phyloP scores from a whole-genome alignment of 225 moss, liverwort and hornwort species.

The Sphagnum tenellum region DNA sequence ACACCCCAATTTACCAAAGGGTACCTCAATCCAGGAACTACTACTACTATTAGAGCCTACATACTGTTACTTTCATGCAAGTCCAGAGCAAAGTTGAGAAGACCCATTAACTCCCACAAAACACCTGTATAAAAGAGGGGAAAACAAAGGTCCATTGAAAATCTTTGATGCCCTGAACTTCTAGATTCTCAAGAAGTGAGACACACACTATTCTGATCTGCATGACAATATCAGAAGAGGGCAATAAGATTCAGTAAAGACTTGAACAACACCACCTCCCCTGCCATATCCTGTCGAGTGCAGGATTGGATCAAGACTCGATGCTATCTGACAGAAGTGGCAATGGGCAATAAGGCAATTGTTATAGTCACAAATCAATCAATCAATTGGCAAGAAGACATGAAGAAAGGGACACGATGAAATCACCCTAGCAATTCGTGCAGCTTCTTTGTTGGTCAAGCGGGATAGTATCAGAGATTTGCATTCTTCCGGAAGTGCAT shows the following conservation, averaged over 20 bases:
- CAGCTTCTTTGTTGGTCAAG: slow-evolving; percentile 71
- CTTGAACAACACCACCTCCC: slow-evolving; percentile 5
- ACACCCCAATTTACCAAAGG: not conserved
- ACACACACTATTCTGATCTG: too few relatives aligned
- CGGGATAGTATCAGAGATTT: slow-evolving; percentile 75
- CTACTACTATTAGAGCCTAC: too few relatives aligned
- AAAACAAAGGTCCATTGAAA: too few relatives aligned
- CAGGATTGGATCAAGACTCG: too few relatives aligned
- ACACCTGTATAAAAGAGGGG: too few relatives aligned
- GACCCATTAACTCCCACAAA: too few relatives aligned
- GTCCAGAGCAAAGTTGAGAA: too few relatives aligned
- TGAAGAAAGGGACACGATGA: not conserved
- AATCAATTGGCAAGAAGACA: too few relatives aligned
- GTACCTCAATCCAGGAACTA: not conserved
- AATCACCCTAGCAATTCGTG: slow-evolving; percentile 77
- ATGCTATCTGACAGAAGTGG: not conserved
- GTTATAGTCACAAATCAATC: not conserved
- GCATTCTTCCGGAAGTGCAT: slow-evolving; percentile 86
- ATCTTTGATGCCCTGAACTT: too few relatives aligned
- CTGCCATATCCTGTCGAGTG: not conserved
- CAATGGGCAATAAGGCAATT: slow-evolving; percentile 4
- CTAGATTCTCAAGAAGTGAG: too few relatives aligned
- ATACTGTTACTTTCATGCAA: too few relatives aligned
- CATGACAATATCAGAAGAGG: too few relatives aligned
- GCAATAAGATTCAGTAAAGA: not conserved